A percentile compares a stretch with the other conserved stretches of the same genome.
These are phyloP conservation scores for Cytospora piceae DNA, from an alignment of 2,329 filamentous ascomycete genomes.

Conservation along the genomic window DNA sequence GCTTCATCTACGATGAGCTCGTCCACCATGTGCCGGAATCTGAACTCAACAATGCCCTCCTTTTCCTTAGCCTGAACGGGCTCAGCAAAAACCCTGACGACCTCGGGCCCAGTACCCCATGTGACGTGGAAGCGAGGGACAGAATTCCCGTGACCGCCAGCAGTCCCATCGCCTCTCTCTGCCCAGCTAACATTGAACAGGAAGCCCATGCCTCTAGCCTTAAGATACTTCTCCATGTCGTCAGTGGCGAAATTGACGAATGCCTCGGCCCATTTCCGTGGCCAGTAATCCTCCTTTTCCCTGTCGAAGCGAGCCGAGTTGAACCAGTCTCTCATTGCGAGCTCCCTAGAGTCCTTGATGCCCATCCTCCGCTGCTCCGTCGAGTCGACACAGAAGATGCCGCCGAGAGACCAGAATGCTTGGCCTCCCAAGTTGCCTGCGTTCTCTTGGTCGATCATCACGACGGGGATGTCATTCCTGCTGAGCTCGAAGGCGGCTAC, in stretches of 20 bases:
- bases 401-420: constrained; percentile 67
- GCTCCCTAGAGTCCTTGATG: constrained; percentile 59
- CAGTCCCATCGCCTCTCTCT: constrained; percentile 59
- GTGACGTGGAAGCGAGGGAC: constrained; percentile 66
- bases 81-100: constrained; percentile 60
- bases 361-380: constrained; percentile 59
- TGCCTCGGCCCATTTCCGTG: constrained; percentile 63
- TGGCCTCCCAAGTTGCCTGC: constrained; percentile 61
- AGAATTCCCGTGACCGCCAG: constrained; percentile 64
- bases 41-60: constrained; percentile 58
- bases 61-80: constrained; percentile 57
- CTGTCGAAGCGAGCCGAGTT: constrained; percentile 62
- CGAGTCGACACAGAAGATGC: constrained; percentile 63
- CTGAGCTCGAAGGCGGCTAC: constrained; percentile 62
- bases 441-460: constrained; percentile 64
- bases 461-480: constrained; percentile 50
- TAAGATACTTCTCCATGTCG: constrained; percentile 62
- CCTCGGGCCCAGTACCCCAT: constrained; percentile 65
- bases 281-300: constrained; percentile 59
- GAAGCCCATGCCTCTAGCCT: constrained; percentile 56
- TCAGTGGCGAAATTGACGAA: constrained; percentile 65
- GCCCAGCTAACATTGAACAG: constrained; percentile 62
- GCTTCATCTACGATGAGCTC: constrained; percentile 56
- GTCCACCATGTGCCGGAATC: constrained; percentile 61
- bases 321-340: constrained; percentile 64